Percentiles rank a stretch among this genome's conserved stretches.
Conservation (phyloP, 2,329 filamentous ascomycete genomes). For the Colletotrichum acutatum region DNA sequence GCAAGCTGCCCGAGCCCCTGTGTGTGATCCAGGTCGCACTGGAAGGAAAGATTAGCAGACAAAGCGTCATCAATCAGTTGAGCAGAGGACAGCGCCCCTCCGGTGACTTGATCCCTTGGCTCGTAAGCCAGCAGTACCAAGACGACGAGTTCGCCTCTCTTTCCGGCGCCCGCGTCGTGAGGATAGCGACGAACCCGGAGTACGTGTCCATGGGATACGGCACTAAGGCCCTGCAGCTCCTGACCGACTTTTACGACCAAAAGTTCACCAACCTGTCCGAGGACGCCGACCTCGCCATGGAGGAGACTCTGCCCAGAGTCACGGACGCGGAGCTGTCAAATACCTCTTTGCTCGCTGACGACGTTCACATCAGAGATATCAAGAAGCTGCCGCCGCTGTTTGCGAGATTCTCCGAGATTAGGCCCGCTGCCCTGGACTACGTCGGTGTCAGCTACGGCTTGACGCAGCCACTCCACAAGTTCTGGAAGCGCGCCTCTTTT, state of each 20-base stretch:
- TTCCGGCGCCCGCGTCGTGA: slow-evolving; percentile 90
- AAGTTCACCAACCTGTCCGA: slow-evolving; percentile 90
- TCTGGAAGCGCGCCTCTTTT: slow-evolving; percentile 93
- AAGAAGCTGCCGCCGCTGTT: slow-evolving; percentile 94
- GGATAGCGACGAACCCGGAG: slow-evolving; percentile 96
- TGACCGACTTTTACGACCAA: slow-evolving; percentile 93
- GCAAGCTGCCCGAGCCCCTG: slow-evolving; percentile 88
- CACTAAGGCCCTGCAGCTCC: slow-evolving; percentile 84
- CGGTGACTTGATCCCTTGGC: slow-evolving; percentile 96
- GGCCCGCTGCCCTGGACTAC: slow-evolving; percentile 86
- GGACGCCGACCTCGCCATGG: slow-evolving; percentile 63
- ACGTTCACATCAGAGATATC: slow-evolving; percentile 90
- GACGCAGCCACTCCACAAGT: slow-evolving; percentile 88
- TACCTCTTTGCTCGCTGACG: slow-evolving; percentile 82
- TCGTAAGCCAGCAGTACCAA: slow-evolving; percentile 97
- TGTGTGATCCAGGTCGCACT: slow-evolving; percentile 95
- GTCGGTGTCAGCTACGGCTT: slow-evolving; percentile 95
- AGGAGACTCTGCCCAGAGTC: slow-evolving; percentile 78
- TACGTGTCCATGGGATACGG: slow-evolving; percentile 95
- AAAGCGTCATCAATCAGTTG: slow-evolving; percentile 90
- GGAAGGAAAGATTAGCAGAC: slow-evolving; percentile 93
- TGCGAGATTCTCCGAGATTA: slow-evolving; percentile 84
- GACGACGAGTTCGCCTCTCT: slow-evolving; percentile 95
- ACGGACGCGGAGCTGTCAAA: slow-evolving; percentile 85
- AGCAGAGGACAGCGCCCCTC: slow-evolving; percentile 89